Base-by-base conservation (phyloP, 306 rosid genomes). In the Cucurbita ficifolia region DNA sequence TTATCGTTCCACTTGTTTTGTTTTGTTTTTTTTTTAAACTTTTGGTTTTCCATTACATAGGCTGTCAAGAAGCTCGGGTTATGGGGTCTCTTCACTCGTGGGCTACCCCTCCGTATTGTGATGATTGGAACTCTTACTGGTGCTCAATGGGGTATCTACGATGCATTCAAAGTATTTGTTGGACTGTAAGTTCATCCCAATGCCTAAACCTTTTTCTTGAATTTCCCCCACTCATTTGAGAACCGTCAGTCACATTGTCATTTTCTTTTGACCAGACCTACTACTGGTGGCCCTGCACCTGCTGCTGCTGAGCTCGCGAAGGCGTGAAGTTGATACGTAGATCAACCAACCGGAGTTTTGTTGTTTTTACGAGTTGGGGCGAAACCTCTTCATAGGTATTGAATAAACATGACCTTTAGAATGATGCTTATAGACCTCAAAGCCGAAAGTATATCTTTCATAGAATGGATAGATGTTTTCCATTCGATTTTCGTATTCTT, bases 71-170 rank as follows among this genome's bases (percentile, higher is more conserved):
- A 91, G 83, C 50, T 95, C 4, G 99, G 99, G 48, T 36, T 87
- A 73, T 29, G 60, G 81, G 99, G 96, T 79, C 97, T 95, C 55
- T 86, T 84, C 38, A 91, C 99, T 49, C 96, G 99, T 72, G 99
- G 99, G 52, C 99, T 95, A 71, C 99, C 97, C 76, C 97, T 95
- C 61, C 97, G 99, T 78, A 95, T 95, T 73, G 88, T 91, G 72
- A 95, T 91, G 99, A 89, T 95, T 62, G 97, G 97, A 84, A 91
- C 99, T 75, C 97, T 95, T 19, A 95, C 97, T 8, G 99, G 96
- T 71, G 97, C 92, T 79, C 99, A 95, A 57, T 95, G 99, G 99
- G 99, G 91, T 72, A 79, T 91, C 80, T 91, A 95, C 5, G 99
- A 95, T 80, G 96, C 96, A 48, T 91, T 89, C 84, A 95, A 95